A percentile compares a stretch with the other conserved stretches of the same genome.
Evolutionary conservation across 805 yeast species (phyloP).

Genomic region (Saccharomycopsis oosterbeekiorum): DNA sequence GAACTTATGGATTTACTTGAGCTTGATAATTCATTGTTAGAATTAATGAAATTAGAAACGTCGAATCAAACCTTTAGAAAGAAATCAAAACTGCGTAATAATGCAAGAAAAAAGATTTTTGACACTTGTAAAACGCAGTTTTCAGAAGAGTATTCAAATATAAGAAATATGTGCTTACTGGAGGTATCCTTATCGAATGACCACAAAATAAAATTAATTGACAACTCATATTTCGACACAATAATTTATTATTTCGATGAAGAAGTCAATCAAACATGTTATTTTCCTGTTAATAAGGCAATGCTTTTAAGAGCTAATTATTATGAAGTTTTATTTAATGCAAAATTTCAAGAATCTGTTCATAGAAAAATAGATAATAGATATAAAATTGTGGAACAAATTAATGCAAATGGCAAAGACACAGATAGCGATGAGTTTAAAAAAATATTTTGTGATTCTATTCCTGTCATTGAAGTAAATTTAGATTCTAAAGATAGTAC

Average conservation of each 20-base stretch:
- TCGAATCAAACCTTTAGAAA: background rate
- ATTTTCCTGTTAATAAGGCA: slow-evolving; percentile 56
- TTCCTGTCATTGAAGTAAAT: slow-evolving; percentile 28
- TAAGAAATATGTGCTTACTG: background rate
- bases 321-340: slow-evolving; percentile 52
- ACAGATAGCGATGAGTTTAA: background rate
- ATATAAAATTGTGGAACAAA: slow-evolving; percentile 4
- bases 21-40: slow-evolving; percentile 23
- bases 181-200: background rate
- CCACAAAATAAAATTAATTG: background rate
- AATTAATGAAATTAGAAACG: background rate
- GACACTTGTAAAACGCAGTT: slow-evolving; percentile 22
- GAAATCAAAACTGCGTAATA: slow-evolving; percentile 23
- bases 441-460: slow-evolving; percentile 1
- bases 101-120: slow-evolving; percentile 26
- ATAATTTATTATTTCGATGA: slow-evolving; percentile 3
- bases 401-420: background rate
- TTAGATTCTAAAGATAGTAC: slow-evolving; percentile 29
- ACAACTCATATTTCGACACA: background rate
- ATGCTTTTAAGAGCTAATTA: slow-evolving; percentile 53
- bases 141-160: background rate
- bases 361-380: background rate
- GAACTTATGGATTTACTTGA: slow-evolving; percentile 27
- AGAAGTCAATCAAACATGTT: slow-evolving; percentile 21
- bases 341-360: slow-evolving; percentile 26